phyloP scores from a whole-genome alignment of 2,329 filamentous ascomycete species.

The Daldinia sp. region DNA sequence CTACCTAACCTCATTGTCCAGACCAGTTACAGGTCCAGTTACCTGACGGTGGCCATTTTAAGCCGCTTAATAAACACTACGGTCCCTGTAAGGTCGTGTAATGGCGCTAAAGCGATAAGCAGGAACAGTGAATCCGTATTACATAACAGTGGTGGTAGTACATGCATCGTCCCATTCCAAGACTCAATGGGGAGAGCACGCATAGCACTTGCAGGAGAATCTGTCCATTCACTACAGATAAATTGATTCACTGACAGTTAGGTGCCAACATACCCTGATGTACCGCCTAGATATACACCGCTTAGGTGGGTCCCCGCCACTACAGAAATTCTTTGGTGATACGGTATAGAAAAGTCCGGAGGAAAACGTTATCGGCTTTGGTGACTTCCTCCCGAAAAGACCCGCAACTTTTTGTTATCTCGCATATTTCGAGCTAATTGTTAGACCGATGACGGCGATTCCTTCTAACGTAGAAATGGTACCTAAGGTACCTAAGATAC shows the following conservation, averaged over 20 bases:
- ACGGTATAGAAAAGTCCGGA: conserved; percentile 25
- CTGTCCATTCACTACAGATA: conserved; percentile 7
- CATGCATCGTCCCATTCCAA: conserved; percentile 22
- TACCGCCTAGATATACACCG: neutral
- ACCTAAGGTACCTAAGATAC: neutral
- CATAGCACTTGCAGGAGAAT: conserved; percentile 14
- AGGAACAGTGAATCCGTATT: conserved; percentile 21
- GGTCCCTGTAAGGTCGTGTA: conserved; percentile 7
- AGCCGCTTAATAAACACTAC: conserved; percentile 37
- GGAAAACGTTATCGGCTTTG: conserved; percentile 37
- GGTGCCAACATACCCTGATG: no score
- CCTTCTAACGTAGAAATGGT: conserved; percentile 4
- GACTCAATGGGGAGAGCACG: neutral
- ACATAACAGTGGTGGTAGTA: conserved; percentile 16
- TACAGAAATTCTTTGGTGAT: no score
- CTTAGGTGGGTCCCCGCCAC: neutral
- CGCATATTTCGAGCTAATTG: conserved; percentile 23
- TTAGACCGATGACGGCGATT: conserved; percentile 40
- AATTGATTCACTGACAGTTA: no score
- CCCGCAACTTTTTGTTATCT: conserved; percentile 39
- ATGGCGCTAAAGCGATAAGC: conserved; percentile 25
- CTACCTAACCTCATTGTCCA: neutral
- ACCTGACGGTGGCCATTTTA: conserved; percentile 20
- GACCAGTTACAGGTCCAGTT: neutral
- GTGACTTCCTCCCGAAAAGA: conserved; percentile 31